phyloP scores from a whole-genome alignment of 78 protist species.

The Creolimax fragrantissima region DNA sequence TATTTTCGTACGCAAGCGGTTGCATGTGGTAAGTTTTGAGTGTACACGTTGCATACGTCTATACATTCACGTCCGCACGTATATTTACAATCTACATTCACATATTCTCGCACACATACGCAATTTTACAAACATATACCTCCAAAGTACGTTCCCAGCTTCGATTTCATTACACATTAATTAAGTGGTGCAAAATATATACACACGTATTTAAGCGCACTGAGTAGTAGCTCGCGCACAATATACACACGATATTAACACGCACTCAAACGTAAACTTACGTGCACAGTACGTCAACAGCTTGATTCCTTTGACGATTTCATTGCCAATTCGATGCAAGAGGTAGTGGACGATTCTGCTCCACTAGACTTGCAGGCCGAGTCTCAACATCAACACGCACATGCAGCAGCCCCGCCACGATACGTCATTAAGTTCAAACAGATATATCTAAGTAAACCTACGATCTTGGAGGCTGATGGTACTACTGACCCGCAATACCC shows the following conservation, averaged over 20 bases:
- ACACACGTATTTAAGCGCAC: no score
- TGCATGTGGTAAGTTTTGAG: no score
- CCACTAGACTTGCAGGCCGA: constrained; percentile 4
- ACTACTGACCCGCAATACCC: constrained; percentile 54
- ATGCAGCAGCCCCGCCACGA: not conserved
- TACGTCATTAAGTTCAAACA: constrained; percentile 46
- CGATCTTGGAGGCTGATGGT: constrained; percentile 47
- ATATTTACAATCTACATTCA: no score
- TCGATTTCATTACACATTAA: no score
- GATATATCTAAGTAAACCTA: constrained; percentile 57
- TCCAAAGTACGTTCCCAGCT: no score
- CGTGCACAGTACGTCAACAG: constrained; percentile 80
- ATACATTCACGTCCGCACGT: no score
- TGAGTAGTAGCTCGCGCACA: no score
- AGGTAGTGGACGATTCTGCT: constrained; percentile 50
- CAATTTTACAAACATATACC: no score
- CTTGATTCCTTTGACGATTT: constrained; percentile 95
- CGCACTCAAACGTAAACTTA: not conserved
- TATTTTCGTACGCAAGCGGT: no score
- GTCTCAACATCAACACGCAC: not conserved
- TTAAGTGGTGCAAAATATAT: no score
- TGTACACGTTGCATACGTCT: no score
- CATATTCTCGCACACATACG: no score
- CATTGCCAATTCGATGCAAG: constrained; percentile 71
- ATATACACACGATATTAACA: not conserved